Base-by-base conservation (phyloP, 2,329 filamentous ascomycete genomes). In the Geosmithia putterillii region DNA sequence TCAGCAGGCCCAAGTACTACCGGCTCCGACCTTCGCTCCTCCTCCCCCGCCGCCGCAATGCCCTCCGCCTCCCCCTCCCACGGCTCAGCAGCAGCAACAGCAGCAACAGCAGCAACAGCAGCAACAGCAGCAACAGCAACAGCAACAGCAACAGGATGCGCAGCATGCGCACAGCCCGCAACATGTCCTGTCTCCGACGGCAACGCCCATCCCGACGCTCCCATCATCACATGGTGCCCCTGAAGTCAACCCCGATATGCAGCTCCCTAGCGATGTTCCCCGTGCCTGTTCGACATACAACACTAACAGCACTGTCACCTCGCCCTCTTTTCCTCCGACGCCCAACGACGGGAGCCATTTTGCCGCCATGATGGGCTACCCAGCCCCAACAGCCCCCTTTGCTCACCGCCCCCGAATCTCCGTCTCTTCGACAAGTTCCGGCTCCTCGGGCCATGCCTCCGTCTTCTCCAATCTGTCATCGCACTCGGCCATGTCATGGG, bases 371-470 rank as follows among this genome's bases (percentile, higher is more conserved):
- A 62, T 66, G 42, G 34, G 34, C 20, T 43, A 25, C 34, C 42
- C 19, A 19, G 40, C 22, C 6, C 18, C 61, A 5, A 50, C 59
- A 5, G 58, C 60, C n/a, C 56, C 61, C 1, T 65, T 64, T 32
- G 57, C 57, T 39, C 64, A 65, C 51, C 63, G 64, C 28, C 62
- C 65, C 28, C 58, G 65, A 41, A 67, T 69, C 43, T 68, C 66
- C n/a, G 60, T 68, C 28, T 73, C 70, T 1, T 71, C 70, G 3
- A 68, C 67, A 7, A 71, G 67, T 52, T 69, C 67, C 10, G 64
- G 64, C 17, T 71, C 68, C 17, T 70, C 67, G 4, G 67, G 67
- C n/a, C 65, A 69, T 44, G 61, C 65, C 14, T 70, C 67, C 35
- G 59, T 69, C 44, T 63, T 65, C 38, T 64, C 63, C 7, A 62